Evolutionary conservation across 2,329 filamentous ascomycete species (phyloP), one percentile per base, ranked within the genome.

Genomic region (Curvularia eragrostidis): DNA sequence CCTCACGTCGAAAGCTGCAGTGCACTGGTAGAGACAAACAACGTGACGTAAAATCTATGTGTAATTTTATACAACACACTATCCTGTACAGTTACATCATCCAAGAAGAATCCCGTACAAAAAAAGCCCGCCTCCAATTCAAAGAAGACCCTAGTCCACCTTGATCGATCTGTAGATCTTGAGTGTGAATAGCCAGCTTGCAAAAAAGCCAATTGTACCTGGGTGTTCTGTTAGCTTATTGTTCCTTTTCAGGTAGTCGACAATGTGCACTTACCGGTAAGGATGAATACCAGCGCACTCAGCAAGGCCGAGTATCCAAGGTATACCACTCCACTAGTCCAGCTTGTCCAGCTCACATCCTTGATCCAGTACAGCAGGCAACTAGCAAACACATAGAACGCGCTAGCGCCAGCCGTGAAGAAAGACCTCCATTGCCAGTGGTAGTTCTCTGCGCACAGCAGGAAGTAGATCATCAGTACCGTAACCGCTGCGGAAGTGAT

Each of bases 361-460:
- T 91, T 93, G 34, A 93, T 81, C 85, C 95, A 95, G 79, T 97
- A 98, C 52, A 97, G 83, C 66, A 99, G 79, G 52, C 93, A 93
- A 77, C 97, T 96, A 38, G 90, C 80, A 77, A 98, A 98, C 44
- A 99, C 93, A 75, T 98, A 99, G 13, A 86, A 86, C 1, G 93
- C 93, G 51, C 90, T 96, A 73, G 93, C 94, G 57, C 95, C 95
- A 0, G 93, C 93, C 2, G 92, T 94, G 58, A 92, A 85, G 81
- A 99, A 99, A 5, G 93, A 89, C 51, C 95, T 87, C 95, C 95
- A 99, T 71, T 98, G 95, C 95, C 95, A 99, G 77, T 97, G 91
- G 79, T 99, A 99, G 79, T 99, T 95, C 80, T 99, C 95, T 0
- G 91, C 89, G 74, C 94, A 98, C 13, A 99, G 87, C 67, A 99